Evolutionary conservation across 2,329 filamentous ascomycete genomes (phyloP), one percentile per base, ranked within the genome.

Genomic region (Thelonectria olida): DNA sequence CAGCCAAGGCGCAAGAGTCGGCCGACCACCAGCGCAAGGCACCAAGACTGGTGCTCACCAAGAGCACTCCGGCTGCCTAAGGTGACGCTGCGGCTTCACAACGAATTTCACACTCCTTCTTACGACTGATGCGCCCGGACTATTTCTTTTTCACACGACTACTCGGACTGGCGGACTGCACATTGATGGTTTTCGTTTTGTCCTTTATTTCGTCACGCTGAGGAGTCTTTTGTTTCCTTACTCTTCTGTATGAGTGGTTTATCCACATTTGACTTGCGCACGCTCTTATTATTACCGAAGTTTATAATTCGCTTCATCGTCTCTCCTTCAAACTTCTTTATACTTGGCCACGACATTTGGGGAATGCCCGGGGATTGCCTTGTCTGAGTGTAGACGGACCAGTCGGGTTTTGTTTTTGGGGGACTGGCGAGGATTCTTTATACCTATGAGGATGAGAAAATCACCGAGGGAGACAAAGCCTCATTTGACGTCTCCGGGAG

Each of bases 11-110:
- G 36, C 78, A 85, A 65, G 84, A 88, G 70, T 81, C 80, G 41
- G 78, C 79, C 52, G 84, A 86, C 66, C 83, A 85, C 61, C 88
- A 92, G 79, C 92, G 93, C 79, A 94, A 90, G 83, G 91, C 91
- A 69, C 91, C 93, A 54, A 90, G 93, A 84, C 88, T 97, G 74
- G 91, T 97, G 68, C 85, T 97, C 68, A 94, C 92, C 68, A 94
- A 90, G 76, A 70, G 53, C 63, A 71, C 58, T 5, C 48, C 65
- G 15, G 57, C 62, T 63, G 68, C 63, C 65, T 70, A 62, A 67
- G 67, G 67, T 69, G 62, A 70, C 51, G 64, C 68, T 64, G 62
- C 52, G 56, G 55, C 67, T 55, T 20, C 50, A 55, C 67, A 56
- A 61, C 58, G 61, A 67, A 54, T 59, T 53, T 61, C 59, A 57